phyloP scores from a whole-genome alignment of 169 alveolate species.

The Perkinsus chesapeaki region DNA sequence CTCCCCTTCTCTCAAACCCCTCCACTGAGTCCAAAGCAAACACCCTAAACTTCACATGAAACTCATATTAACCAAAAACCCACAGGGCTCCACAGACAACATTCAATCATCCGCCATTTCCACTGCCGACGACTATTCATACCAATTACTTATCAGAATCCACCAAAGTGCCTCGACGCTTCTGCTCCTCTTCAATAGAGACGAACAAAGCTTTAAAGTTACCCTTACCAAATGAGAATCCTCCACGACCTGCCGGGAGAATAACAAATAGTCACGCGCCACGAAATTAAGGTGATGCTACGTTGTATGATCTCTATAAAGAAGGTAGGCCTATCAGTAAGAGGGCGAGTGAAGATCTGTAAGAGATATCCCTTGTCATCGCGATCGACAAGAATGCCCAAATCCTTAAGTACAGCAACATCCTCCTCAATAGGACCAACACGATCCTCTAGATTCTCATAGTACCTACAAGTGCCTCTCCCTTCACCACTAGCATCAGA shows the following conservation, averaged over 20 bases:
- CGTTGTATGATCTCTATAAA: slow-evolving; percentile 64
- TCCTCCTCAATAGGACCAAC: slow-evolving; percentile 54
- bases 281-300: slow-evolving; percentile 24
- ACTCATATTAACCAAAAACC: too few relatives aligned
- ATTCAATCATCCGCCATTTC: too few relatives aligned
- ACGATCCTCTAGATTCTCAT: slow-evolving; percentile 53
- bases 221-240: slow-evolving; percentile 58
- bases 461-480: slow-evolving; percentile 20
- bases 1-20: background rate
- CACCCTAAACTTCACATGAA: too few relatives aligned
- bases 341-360: slow-evolving; percentile 63
- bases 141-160: background rate
- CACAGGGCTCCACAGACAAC: too few relatives aligned
- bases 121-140: too few relatives aligned
- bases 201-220: slow-evolving; percentile 62
- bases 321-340: slow-evolving; percentile 66
- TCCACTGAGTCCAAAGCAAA: background rate
- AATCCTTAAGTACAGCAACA: slow-evolving; percentile 41
- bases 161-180: slow-evolving; percentile 47
- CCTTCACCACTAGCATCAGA: background rate
- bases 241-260: background rate
- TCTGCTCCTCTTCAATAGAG: slow-evolving; percentile 57
- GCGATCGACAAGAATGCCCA: slow-evolving; percentile 52
- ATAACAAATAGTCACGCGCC: background rate
- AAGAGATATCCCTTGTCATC: slow-evolving; percentile 63